A percentile compares a stretch with the other conserved stretches of the same genome.
These are phyloP conservation scores for Echites panduratus DNA, from an alignment of 257 asterid species.

Conservation along the genomic window DNA sequence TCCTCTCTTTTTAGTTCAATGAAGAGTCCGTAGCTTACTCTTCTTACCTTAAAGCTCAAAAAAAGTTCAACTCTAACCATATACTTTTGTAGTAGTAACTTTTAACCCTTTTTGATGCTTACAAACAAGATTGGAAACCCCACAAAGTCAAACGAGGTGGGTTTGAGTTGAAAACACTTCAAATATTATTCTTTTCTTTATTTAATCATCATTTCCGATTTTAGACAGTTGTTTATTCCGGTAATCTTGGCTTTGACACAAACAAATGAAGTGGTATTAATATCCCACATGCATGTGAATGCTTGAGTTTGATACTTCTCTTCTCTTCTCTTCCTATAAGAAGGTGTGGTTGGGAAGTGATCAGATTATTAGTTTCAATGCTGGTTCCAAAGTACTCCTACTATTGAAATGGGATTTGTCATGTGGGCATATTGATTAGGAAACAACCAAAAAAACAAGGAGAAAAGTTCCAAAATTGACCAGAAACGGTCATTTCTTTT, in stretches of 20 bases:
- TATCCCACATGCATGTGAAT: slow-evolving; percentile 31
- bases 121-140: slow-evolving; percentile 8
- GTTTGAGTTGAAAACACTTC: slow-evolving; percentile 10
- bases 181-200: not conserved
- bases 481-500: not conserved
- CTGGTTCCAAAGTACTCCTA: slow-evolving; percentile 24
- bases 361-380: slow-evolving; percentile 21
- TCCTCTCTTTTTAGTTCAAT: no score
- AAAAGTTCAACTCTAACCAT: not conserved
- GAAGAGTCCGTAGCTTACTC: no score
- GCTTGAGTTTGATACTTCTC: slow-evolving; percentile 8
- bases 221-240: slow-evolving; percentile 7
- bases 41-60: not conserved
- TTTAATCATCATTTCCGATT: not conserved
- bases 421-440: slow-evolving; percentile 39
- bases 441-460: slow-evolving; percentile 8
- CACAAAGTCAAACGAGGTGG: slow-evolving; percentile 25
- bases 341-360: slow-evolving; percentile 28
- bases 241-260: slow-evolving; percentile 7
- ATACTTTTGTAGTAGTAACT: not conserved
- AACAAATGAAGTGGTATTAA: slow-evolving; percentile 7
- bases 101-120: not conserved
- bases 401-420: slow-evolving; percentile 30
- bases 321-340: not conserved
- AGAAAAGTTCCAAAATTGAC: not conserved